These are phyloP conservation scores for Claviceps capensis DNA, from an alignment of 2,329 filamentous ascomycete genomes.

Conservation along the genomic window DNA sequence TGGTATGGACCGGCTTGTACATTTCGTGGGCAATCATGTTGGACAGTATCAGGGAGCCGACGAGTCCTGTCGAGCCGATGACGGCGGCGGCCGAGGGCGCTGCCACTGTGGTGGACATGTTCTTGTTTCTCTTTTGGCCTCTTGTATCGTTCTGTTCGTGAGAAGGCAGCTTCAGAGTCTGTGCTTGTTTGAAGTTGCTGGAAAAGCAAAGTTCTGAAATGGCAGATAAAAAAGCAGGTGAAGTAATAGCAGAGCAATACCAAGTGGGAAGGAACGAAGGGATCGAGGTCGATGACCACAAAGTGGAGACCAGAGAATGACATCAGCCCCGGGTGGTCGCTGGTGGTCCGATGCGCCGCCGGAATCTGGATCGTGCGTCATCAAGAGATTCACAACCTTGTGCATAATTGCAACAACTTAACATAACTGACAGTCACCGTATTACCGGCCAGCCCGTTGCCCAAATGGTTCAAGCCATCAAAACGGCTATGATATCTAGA, in stretches of 20 bases:
- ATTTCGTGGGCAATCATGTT: constrained; percentile 42
- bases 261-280: not conserved
- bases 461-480: too few species aligned
- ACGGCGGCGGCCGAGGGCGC: constrained; percentile 29
- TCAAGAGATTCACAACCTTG: too few species aligned
- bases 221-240: not conserved
- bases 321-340: too few species aligned
- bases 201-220: not conserved
- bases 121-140: not conserved
- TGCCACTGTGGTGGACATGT: not conserved
- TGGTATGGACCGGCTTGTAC: constrained; percentile 44
- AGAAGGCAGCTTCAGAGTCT: too few species aligned
- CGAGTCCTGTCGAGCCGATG: constrained; percentile 53
- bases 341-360: too few species aligned
- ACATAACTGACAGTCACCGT: too few species aligned
- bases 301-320: not conserved
- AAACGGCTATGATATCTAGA: too few species aligned
- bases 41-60: constrained; percentile 61
- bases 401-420: too few species aligned
- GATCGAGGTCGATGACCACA: not conserved
- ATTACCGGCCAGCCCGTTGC: too few species aligned
- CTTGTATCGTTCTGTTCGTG: not conserved
- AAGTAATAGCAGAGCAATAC: too few species aligned
- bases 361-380: too few species aligned
- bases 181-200: too few species aligned